These are phyloP conservation scores for Xylaria grammica DNA, from an alignment of 495 filamentous ascomycete species.

Conservation along the genomic window DNA sequence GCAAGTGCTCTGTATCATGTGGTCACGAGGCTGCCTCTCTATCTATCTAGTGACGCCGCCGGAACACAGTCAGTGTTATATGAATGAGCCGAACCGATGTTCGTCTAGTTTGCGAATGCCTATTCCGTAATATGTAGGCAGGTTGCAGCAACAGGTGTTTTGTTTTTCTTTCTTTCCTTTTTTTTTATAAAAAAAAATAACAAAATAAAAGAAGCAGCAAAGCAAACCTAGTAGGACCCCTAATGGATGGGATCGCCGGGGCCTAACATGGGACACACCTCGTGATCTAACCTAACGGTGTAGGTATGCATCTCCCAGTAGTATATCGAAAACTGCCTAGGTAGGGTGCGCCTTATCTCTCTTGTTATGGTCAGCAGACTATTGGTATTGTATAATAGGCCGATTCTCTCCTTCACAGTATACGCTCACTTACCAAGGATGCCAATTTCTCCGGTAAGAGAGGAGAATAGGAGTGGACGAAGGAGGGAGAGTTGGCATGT, in stretches of 20 bases:
- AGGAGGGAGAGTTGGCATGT: background rate
- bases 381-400: constrained; percentile 3
- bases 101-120: background rate
- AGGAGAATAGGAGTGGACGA: background rate
- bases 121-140: no score
- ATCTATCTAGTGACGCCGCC: background rate
- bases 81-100: background rate
- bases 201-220: no score
- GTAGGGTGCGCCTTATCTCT: constrained; percentile 13
- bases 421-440: background rate
- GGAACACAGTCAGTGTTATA: background rate
- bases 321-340: no score
- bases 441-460: constrained; percentile 10
- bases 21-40: constrained; percentile 12
- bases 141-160: no score
- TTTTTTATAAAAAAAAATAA: no score
- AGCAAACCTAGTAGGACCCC: constrained; percentile 12
- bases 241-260: no score
- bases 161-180: no score
- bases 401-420: background rate
- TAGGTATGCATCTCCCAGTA: no score
- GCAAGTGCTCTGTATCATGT: background rate
- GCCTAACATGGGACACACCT: no score
- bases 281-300: no score
- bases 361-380: no score